Base-by-base conservation (phyloP, 257 asterid species). In the Nicotiana sylvestris region DNA sequence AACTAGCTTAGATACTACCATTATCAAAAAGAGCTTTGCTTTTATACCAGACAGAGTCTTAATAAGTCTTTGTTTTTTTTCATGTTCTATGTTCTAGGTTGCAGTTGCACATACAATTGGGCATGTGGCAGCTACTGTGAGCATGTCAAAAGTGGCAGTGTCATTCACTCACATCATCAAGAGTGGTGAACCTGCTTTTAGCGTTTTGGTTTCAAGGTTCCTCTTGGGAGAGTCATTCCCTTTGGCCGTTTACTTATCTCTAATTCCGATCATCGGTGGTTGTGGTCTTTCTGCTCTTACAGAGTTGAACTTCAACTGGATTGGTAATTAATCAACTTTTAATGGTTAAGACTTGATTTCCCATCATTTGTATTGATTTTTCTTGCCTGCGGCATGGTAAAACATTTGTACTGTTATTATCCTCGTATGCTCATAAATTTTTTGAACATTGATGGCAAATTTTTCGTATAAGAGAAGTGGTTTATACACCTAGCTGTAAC, bases 71-170 rank as follows among this genome's bases (percentile, higher is more conserved):
- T 76, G 64, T 76, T 76, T 17, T 76, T 64, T 13, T 56, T 58
- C 56, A 33, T 80, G 58, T 68, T 80, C 55, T 35, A 13, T 69
- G 29, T 35, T 88, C 87, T 86, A 94, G 98, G 99, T 95, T 85
- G 98, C 99, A 57, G 90, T 95, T 81, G 99, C 99, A 18, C 99
- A 95, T 84, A 95, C 98, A 83, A 95, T 95, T 90, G 99, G 99
- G 86, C 99, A 95, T 85, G 99, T 95, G 30, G 99, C 99, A 15
- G 99, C 99, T 68, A 95, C 98, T 2, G 98, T 95, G 81, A 95
- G 99, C 82, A 95, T 95, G 99, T 95, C 99, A 30, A 95, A 95
- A 91, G 99, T 95, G 85, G 99, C 99, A 3, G 99, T 95, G 76
- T 95, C 99, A 7, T 95, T 95, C 84, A 95, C 99, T 17, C 98